Base-by-base conservation (phyloP, 345 rosid genomes). In the Populus ilicifolia region DNA sequence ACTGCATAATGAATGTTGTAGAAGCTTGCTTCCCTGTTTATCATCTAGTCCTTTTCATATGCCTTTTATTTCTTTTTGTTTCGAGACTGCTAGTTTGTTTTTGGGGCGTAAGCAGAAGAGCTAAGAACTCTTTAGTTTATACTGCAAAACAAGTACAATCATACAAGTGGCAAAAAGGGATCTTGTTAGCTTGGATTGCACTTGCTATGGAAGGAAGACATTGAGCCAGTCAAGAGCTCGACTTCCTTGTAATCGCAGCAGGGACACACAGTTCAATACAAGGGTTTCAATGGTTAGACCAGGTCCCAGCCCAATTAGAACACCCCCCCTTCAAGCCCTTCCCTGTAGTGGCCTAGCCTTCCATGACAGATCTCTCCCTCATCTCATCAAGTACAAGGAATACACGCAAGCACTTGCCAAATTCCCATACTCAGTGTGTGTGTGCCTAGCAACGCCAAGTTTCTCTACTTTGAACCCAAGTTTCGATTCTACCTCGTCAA, bases 271-370 rank as follows among this genome's bases (percentile, higher is more conserved):
- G 97, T 84, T 94, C 67, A 93, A 65, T 36, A 90, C 96, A 4
- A 93, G 86, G 0, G 97, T 91, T 86, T 93, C 96, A 5, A 90
- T 90, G 16, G 92, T 88, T 30, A 93, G 90, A 2, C 97, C 94
- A 43, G 97, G 97, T 48, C 97, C 92, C 81, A 93, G 88, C n/a
- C 97, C 96, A 70, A 91, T 88, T 13, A 89, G 85, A 36, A 91
- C 94, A 7, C 96, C 97, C 96, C 96, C 94, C 90, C 20, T 93
- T 92, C 29, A 90, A 81, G 25, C 96, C 97, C 80, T 91, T 93
- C 1, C 97, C 97, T 8, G 96, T 93, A 13, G 88, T 85, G 63
- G 78, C 67, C 27, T 83, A 83, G 59, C 92, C 90, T 44, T 90
- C 88, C 20, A 85, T 73, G 8, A 67, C 33, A 2, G 88, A 90